Conservation (phyloP, 345 rosid species). For the Citrus glauca region DNA sequence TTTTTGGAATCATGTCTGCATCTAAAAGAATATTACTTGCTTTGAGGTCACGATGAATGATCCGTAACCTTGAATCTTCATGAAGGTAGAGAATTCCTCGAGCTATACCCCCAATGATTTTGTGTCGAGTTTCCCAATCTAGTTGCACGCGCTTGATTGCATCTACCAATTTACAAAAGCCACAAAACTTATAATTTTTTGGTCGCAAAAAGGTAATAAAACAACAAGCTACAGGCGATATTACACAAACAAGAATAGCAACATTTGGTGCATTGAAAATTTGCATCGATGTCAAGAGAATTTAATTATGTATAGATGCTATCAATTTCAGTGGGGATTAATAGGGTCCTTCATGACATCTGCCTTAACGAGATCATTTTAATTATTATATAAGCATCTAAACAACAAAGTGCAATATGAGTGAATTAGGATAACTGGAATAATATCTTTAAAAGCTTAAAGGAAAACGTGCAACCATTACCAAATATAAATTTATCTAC, state of each 20-base stretch:
- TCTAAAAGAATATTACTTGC: constrained; percentile 5
- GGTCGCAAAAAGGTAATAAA: too few relatives aligned
- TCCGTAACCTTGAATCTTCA: constrained; percentile 2
- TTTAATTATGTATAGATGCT: too few relatives aligned
- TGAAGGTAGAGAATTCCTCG: constrained; percentile 8
- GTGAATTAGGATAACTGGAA: background rate
- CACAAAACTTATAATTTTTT: background rate
- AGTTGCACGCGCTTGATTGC: background rate
- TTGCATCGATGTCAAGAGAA: too few relatives aligned
- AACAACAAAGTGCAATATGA: background rate
- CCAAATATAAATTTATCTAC: constrained; percentile 35
- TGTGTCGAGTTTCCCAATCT: constrained; percentile 13
- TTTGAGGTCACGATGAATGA: constrained; percentile 14
- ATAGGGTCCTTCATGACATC: too few relatives aligned
- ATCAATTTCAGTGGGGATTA: too few relatives aligned
- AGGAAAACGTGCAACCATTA: background rate
- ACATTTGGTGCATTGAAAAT: too few relatives aligned
- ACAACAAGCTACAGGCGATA: too few relatives aligned
- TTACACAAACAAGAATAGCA: too few relatives aligned
- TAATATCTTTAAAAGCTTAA: background rate
- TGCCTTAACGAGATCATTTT: too few relatives aligned
- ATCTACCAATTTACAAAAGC: background rate
- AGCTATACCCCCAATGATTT: constrained; percentile 2
- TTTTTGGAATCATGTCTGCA: background rate
- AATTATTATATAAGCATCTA: too few relatives aligned